Conservation (phyloP, 2,329 filamentous ascomycete species). For the Xylariaceae sp. region DNA sequence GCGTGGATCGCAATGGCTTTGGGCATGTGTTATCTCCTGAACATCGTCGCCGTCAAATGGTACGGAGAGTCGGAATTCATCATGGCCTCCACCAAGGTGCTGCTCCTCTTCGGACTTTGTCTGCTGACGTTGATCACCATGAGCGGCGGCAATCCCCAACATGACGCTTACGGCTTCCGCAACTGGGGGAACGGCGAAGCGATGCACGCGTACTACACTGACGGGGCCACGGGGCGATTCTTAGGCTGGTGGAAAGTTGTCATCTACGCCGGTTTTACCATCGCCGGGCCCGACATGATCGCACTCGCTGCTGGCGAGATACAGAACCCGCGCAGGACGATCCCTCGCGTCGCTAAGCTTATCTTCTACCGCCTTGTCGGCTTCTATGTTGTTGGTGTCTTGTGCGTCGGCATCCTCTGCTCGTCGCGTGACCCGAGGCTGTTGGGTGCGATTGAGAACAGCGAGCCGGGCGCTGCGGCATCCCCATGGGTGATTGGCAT, state of each 20-base stretch:
- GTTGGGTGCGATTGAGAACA: conserved; percentile 55
- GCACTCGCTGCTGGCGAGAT: conserved; percentile 48
- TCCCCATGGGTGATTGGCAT: conserved; percentile 58
- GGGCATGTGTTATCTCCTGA: conserved; percentile 49
- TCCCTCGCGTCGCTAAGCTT: conserved; percentile 63
- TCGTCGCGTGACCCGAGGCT: conserved; percentile 60
- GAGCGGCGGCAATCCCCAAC: conserved; percentile 62
- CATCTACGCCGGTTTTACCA: conserved; percentile 62
- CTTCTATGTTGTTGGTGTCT: conserved; percentile 64
- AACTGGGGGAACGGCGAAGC: conserved; percentile 41
- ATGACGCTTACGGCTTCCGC: conserved; percentile 59
- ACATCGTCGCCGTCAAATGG: conserved; percentile 47
- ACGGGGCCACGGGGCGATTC: conserved; percentile 57
- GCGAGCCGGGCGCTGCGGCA: conserved; percentile 52
- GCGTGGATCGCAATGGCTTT: conserved; percentile 54
- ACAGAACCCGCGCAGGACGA: conserved; percentile 56
- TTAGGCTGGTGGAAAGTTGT: conserved; percentile 52
- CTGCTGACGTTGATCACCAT: conserved; percentile 64
- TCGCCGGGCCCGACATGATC: conserved; percentile 61
- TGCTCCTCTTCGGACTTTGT: conserved; percentile 57
- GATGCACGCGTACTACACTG: conserved; percentile 17
- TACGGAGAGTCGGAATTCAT: conserved; percentile 53
- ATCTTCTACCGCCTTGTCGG: conserved; percentile 65
- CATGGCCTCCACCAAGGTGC: conserved; percentile 58
- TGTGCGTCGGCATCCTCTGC: conserved; percentile 61